phyloP scores from a whole-genome alignment of 306 rosid species.

The Quercus dentata region DNA sequence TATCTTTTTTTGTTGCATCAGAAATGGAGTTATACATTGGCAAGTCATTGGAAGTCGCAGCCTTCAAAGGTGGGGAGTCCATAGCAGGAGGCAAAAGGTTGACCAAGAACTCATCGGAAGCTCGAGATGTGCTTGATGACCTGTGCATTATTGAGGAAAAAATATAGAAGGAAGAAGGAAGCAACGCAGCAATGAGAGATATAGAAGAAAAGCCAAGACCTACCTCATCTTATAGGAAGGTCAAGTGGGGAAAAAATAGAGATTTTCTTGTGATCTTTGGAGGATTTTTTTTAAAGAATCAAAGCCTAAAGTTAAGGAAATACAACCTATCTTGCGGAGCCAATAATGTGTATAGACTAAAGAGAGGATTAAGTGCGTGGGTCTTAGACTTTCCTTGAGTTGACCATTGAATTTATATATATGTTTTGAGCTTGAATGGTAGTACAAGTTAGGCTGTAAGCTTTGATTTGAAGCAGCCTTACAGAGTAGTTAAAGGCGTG shows the following conservation, averaged over 20 bases:
- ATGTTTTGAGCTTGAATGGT: background rate
- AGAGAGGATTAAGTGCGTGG: background rate
- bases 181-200: background rate
- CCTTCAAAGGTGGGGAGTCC: constrained; percentile 28
- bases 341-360: background rate
- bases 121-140: constrained; percentile 34
- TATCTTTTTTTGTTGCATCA: constrained; percentile 48
- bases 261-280: too few relatives aligned
- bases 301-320: constrained; percentile 22
- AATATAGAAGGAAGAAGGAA: background rate
- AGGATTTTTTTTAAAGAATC: background rate
- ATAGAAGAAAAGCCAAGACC: background rate
- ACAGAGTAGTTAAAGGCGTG: constrained; percentile 17
- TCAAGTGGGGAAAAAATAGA: background rate
- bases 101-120: constrained; percentile 36
- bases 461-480: constrained; percentile 3
- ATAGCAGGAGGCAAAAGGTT: constrained; percentile 13
- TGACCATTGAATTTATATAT: constrained; percentile 8
- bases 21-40: constrained; percentile 34
- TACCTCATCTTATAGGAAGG: background rate
- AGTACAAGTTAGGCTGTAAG: background rate
- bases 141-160: constrained; percentile 30
- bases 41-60: constrained; percentile 36
- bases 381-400: constrained; percentile 7
- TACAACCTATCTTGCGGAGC: constrained; percentile 22